Evolutionary conservation across 2,329 filamentous ascomycete genomes (phyloP).

Genomic region (Teratosphaeria pseudoeucalypti): DNA sequence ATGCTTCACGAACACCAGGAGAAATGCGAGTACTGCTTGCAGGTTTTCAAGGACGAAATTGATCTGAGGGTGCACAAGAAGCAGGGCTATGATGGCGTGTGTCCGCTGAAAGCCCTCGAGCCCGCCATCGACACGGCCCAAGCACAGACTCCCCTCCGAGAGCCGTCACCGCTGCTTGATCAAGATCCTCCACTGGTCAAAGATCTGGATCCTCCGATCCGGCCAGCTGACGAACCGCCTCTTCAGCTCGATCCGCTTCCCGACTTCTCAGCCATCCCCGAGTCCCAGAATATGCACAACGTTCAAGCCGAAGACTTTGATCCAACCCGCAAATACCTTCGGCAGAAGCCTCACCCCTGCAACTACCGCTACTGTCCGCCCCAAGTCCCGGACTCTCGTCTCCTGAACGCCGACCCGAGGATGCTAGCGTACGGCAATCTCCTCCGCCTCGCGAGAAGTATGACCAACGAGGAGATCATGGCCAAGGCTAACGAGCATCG

Average conservation of each 20-base stretch:
- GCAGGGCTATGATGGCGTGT: not conserved
- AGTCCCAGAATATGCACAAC: not conserved
- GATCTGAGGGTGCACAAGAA: not conserved
- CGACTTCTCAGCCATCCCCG: not conserved
- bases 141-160: not conserved
- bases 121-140: not conserved
- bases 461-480: slow-evolving; percentile 1
- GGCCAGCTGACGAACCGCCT: not conserved
- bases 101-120: not conserved
- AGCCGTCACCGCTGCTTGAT: not conserved
- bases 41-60: not conserved
- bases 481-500: slow-evolving; percentile 1
- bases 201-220: not conserved
- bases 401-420: slow-evolving; percentile 3
- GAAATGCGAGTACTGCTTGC: not conserved
- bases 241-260: not conserved
- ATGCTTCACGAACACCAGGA: not conserved
- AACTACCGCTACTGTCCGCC: not conserved
- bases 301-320: slow-evolving; percentile 1
- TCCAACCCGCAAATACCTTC: not conserved
- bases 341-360: not conserved
- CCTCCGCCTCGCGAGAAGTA: slow-evolving; percentile 1
- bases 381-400: not conserved
- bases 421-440: slow-evolving; percentile 4
- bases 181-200: not conserved